A percentile compares a stretch with the other conserved stretches of the same genome.
These are phyloP conservation scores for Aspergillus niger DNA, from an alignment of 2,329 filamentous ascomycete genomes.

Conservation along the genomic window DNA sequence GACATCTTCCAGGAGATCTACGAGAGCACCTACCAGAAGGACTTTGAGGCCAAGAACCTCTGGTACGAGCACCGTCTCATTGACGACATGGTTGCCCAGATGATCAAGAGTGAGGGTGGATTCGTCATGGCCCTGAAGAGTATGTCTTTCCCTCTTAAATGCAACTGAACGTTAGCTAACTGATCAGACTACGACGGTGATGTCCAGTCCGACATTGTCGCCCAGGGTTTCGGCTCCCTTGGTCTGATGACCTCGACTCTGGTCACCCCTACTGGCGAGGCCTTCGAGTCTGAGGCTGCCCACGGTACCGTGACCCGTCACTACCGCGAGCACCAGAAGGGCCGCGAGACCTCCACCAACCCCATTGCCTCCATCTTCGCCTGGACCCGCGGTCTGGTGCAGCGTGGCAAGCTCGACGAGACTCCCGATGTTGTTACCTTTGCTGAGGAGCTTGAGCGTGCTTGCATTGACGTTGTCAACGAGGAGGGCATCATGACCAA, in stretches of 20 bases:
- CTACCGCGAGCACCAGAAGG: constrained; percentile 99
- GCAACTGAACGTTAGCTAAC: neutral
- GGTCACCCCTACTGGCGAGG: constrained; percentile 94
- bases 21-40: constrained; percentile 79
- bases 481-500: constrained; percentile 98
- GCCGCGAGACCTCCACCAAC: constrained; percentile 95
- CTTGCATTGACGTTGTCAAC: constrained; percentile 92
- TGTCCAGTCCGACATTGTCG: constrained; percentile 97
- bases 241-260: constrained; percentile 98
- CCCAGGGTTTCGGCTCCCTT: constrained; percentile 96
- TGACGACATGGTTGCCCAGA: constrained; percentile 99
- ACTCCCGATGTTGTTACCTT: constrained; percentile 92
- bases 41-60: constrained; percentile 88
- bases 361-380: constrained; percentile 98
- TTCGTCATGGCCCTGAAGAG: constrained; percentile 99
- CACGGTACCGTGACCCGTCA: constrained; percentile 98
- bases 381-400: constrained; percentile 91
- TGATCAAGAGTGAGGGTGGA: constrained; percentile 97
- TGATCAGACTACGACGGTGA: constrained; percentile 91
- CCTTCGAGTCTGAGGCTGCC: constrained; percentile 95
- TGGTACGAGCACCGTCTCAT: constrained; percentile 99
- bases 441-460: constrained; percentile 87
- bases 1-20: constrained; percentile 99
- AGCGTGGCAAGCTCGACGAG: constrained; percentile 88
- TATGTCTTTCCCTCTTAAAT: constrained; percentile 47